Base-by-base conservation (phyloP, 805 yeast genomes). In the Lipomyces sp. region DNA sequence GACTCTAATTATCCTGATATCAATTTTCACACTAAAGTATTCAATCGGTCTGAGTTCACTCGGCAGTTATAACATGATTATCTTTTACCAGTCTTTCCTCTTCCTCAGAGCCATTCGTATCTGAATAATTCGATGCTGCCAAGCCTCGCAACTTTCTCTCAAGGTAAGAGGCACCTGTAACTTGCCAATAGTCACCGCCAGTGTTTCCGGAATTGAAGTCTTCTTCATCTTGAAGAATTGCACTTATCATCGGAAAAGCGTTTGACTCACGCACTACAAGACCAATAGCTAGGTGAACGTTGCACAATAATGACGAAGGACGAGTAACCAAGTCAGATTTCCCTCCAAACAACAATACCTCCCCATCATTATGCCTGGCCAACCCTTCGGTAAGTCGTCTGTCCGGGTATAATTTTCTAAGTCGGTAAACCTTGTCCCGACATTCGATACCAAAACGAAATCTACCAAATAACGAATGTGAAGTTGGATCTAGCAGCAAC, bases 131-230 rank as follows among this genome's bases (percentile, higher is more conserved):
- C n/a, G 45, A 13, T 7, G 45, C 45, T 39, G 45, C 45, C 53
- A 50, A 50, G 33, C 32, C 53, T 50, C 53, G 30, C 53, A 50
- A 50, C 53, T 50, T 30, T 50, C 53, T 50, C 33, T 50, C 53
- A 50, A 50, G 53, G 24, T 30, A 50, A 24, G 53, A 50, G 24
- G 33, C 33, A 18, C 53, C 33, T 30, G 33, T 30, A 50, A 24
- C 32, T 18, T 11, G 30, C 53, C 33, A 50, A 50, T 50, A 24
- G 53, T 50, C 53, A 50, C 53, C 53, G 10, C 33, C 53, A 2
- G 33, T 30, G 33, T 50, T 50, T 30, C 53, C 53, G 33, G 30
- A 24, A 30, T 50, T 18, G 33, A 50, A 50, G 32, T 50, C 53
- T 30, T 50, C 53, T 50, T 50, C 53, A 50, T 50, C 53, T 50